Evolutionary conservation across 106 monocot species (phyloP), one percentile per base, ranked within the genome.

Genomic region (Dendrobium officinale): DNA sequence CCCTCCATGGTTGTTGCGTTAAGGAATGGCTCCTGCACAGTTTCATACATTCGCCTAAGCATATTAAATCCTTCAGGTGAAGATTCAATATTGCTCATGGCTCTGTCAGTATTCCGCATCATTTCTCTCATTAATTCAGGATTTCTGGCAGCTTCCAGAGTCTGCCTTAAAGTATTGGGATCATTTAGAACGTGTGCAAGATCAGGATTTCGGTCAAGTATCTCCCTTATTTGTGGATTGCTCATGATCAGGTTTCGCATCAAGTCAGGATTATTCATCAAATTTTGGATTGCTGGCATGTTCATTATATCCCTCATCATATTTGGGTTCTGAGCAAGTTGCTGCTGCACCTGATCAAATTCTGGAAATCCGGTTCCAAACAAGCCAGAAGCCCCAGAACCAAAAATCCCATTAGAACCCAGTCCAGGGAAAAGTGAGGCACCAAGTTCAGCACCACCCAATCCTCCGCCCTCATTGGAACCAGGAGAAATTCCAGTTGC

Each of bases 71-170:
- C 97, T 88, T 97, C 94, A 26, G 97, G 97, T 54, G 94, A 94
- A 67, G 94, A 91, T 79, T 97, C 97, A 77, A 97, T 97, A 80
- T 97, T 97, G 77, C 97, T 97, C 97, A 97, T 97, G 15, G 97
- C 97, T 83, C 97, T 86, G 75, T 97, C 97, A 18, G 97, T 97
- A 83, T 97, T 97, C 11, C 97, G 84, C 97, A 97, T 97, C 91
- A 97, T 92, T 81, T 97, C 97, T 72, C 97, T 89, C 97, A 97
- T 97, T 15, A 97, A 87, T 82, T 97, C 97, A 41, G 97, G 97
- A 81, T 97, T 97, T 66, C 97, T 90, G 64, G 92, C 90, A 33
- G 90, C 94, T 85, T 97, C 97, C n/a, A 97, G 58, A 66, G 94
- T 94, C 79, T 97, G 97, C 22, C 94, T 85, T 1, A 97, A 85